Evolutionary conservation across 2,329 filamentous ascomycete genomes (phyloP).

Genomic region (Ophiocordyceps camponoti-floridani): DNA sequence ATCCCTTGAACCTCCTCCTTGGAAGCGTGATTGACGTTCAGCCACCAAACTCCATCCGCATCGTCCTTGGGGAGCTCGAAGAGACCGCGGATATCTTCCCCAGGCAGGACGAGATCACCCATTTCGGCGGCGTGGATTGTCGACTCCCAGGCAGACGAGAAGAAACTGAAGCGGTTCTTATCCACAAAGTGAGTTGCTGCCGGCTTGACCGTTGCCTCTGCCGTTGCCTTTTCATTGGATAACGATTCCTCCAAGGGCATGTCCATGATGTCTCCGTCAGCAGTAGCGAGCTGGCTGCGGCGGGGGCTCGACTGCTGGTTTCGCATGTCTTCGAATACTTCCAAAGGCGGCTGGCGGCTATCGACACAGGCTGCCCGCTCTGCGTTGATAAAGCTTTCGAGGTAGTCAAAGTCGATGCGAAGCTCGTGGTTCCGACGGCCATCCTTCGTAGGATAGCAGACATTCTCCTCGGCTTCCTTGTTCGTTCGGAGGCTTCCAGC

Average conservation of each 20-base stretch:
- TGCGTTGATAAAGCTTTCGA: conserved; percentile 74
- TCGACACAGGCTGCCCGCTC: conserved; percentile 31
- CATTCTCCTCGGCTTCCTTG: conserved; percentile 67
- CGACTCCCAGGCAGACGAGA: conserved; percentile 85
- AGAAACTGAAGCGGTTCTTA: conserved; percentile 82
- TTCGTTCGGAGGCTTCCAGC: conserved; percentile 41
- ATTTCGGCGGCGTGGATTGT: conserved; percentile 84
- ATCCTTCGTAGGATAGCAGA: conserved; percentile 70
- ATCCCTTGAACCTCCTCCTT: conserved; percentile 77
- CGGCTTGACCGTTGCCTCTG: conserved; percentile 18
- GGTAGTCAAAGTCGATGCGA: conserved; percentile 78
- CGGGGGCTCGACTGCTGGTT: conserved; percentile 9
- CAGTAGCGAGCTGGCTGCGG: conserved; percentile 23
- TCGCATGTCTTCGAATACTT: conserved; percentile 16
- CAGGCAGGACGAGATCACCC: conserved; percentile 73
- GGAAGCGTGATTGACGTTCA: conserved; percentile 81
- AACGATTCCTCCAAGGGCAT: conserved; percentile 27
- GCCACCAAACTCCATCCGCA: conserved; percentile 85
- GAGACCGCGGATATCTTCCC: conserved; percentile 75
- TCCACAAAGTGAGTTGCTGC: conserved; percentile 27
- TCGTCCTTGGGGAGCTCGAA: conserved; percentile 51
- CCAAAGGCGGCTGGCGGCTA: conserved; percentile 25
- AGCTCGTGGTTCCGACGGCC: conserved; percentile 52
- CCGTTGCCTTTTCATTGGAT: conserved; percentile 27
- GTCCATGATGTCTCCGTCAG: conserved; percentile 39